These are phyloP conservation scores for Pyrus betulifolia DNA, from an alignment of 306 rosid species.

Conservation along the genomic window DNA sequence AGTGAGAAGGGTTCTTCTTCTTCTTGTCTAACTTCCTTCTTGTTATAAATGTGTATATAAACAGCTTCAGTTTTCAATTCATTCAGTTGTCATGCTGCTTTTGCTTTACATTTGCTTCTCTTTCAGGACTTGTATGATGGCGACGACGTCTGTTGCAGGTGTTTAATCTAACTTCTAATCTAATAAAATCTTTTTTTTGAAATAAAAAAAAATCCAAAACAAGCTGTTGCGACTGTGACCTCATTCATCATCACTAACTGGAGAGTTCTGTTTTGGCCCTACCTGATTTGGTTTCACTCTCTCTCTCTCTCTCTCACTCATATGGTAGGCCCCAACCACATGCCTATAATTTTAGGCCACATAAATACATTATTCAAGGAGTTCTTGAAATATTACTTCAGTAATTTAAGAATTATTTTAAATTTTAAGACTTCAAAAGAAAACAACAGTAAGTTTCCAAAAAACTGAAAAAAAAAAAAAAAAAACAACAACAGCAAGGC, in stretches of 20 bases:
- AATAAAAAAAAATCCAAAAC: conserved; percentile 2
- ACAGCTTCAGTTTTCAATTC: conserved; percentile 30
- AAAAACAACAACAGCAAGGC: no score
- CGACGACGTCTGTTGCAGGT: no score
- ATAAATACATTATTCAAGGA: no score
- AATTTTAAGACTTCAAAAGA: no score
- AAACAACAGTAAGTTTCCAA: no score
- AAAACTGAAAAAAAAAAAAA: no score
- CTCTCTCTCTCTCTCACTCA: neutral
- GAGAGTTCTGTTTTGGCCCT: conserved; percentile 34
- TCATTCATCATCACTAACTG: conserved; percentile 44
- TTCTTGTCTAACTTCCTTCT: conserved; percentile 9
- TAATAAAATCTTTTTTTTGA: no score
- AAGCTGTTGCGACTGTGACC: conserved; percentile 20
- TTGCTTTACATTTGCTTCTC: conserved; percentile 21
- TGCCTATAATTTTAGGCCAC: neutral
- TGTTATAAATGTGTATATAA: conserved; percentile 70
- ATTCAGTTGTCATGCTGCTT: conserved; percentile 29
- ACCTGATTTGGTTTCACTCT: conserved; percentile 21
- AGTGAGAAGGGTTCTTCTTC: conserved; percentile 25
- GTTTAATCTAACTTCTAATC: no score
- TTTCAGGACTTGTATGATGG: neutral
- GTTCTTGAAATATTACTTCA: no score
- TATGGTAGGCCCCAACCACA: conserved; percentile 1
- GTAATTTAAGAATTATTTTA: no score